A percentile compares a stretch with the other conserved stretches of the same genome.
These are phyloP conservation scores for Diaporthe aspalathi DNA, from an alignment of 2,329 filamentous ascomycete genomes.

Conservation along the genomic window DNA sequence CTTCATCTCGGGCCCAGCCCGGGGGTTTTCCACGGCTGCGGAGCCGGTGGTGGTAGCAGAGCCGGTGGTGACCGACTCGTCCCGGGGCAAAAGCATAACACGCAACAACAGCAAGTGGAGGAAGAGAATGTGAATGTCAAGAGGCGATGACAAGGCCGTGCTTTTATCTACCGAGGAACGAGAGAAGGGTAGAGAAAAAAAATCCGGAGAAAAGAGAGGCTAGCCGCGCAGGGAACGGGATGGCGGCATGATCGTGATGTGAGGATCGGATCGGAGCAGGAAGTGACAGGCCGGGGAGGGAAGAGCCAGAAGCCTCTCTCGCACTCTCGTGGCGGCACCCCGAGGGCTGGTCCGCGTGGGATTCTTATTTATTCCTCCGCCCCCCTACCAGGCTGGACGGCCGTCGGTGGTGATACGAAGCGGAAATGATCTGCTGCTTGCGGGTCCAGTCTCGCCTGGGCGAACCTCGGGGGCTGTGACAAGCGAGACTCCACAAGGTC, in stretches of 20 bases:
- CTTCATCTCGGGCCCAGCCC: constrained; percentile 17
- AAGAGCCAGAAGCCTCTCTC: constrained; percentile 23
- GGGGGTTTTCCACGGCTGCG: constrained; percentile 3
- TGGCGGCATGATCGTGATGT: constrained; percentile 28
- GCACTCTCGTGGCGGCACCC: background rate
- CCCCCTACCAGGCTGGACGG: background rate
- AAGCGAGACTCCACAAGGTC: constrained; percentile 25
- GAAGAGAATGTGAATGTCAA: background rate
- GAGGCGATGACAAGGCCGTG: constrained; percentile 3
- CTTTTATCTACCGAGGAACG: background rate
- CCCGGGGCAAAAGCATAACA: background rate
- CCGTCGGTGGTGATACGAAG: constrained; percentile 8
- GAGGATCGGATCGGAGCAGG: constrained; percentile 27
- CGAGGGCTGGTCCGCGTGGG: constrained; percentile 23
- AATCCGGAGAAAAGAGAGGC: constrained; percentile 2
- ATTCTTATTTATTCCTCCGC: constrained; percentile 27
- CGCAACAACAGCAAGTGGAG: background rate
- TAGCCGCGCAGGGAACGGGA: constrained; percentile 31
- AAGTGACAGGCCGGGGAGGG: constrained; percentile 25
- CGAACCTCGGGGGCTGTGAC: constrained; percentile 13
- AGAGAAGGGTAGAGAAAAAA: background rate
- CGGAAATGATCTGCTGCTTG: constrained; percentile 27
- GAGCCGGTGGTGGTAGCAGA: constrained; percentile 19
- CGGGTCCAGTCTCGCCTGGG: constrained; percentile 21
- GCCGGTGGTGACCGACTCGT: constrained; percentile 21